Conservation (phyloP, 192 early-diverging fungal genomes). For the Coemansia asiatica region DNA sequence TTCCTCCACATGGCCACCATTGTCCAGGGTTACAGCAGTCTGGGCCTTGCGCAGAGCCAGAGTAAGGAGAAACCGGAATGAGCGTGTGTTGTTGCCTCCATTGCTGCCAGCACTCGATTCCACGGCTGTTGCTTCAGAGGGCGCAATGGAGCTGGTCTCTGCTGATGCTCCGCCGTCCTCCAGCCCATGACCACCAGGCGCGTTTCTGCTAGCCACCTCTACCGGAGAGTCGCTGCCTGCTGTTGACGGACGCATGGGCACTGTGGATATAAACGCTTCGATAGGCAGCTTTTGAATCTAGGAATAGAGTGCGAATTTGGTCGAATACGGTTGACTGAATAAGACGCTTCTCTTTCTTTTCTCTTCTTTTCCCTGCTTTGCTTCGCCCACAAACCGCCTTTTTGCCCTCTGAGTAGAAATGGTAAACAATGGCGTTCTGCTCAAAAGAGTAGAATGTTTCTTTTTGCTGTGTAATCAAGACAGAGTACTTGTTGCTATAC, state of each 20-base stretch:
- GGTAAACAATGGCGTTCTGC: too few species aligned
- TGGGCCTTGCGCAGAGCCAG: conserved; percentile 56
- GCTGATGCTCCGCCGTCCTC: background rate
- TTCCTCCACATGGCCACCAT: conserved; percentile 53
- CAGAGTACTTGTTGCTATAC: too few species aligned
- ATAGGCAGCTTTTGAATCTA: conserved; percentile 1
- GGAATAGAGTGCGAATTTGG: background rate
- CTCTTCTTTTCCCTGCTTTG: too few species aligned
- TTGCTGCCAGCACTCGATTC: conserved; percentile 10
- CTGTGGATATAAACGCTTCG: conserved; percentile 1
- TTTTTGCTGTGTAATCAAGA: background rate
- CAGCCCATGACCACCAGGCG: background rate
- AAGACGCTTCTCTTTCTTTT: too few species aligned
- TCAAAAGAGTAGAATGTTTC: background rate
- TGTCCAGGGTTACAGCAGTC: conserved; percentile 54
- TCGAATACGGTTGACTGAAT: too few species aligned
- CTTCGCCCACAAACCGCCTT: too few species aligned
- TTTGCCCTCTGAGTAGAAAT: too few species aligned
- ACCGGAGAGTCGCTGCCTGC: conserved; percentile 22
- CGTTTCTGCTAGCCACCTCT: conserved; percentile 8
- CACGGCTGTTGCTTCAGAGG: conserved; percentile 8
- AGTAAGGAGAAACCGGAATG: conserved; percentile 56
- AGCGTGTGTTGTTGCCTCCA: conserved; percentile 53
- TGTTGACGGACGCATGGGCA: conserved; percentile 23
- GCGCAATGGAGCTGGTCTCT: background rate